These are phyloP conservation scores for Rasamsonia emersonii DNA, from an alignment of 2,329 filamentous ascomycete species.

Conservation along the genomic window DNA sequence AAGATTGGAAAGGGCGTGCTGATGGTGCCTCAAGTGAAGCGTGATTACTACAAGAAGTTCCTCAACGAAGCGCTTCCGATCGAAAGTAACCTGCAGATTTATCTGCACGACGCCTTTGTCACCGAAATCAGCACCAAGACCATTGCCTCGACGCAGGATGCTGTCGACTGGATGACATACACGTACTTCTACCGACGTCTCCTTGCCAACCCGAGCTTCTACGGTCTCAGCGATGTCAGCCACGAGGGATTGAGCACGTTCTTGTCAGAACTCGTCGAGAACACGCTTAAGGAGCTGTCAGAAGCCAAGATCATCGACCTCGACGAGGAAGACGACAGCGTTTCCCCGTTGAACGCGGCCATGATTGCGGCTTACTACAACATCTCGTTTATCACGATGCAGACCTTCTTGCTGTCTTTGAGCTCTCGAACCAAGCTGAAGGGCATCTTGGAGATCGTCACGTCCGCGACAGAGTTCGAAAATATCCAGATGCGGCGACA, in stretches of 20 bases:
- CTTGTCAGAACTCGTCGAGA: slow-evolving; percentile 89
- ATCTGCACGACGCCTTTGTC: slow-evolving; percentile 91
- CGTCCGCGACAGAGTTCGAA: slow-evolving; percentile 94
- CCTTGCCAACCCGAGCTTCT: slow-evolving; percentile 92
- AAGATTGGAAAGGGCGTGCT: slow-evolving; percentile 82
- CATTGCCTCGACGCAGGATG: slow-evolving; percentile 90
- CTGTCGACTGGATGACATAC: slow-evolving; percentile 96
- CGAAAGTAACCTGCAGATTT: slow-evolving; percentile 86
- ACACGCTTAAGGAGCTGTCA: slow-evolving; percentile 77
- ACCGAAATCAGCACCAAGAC: slow-evolving; percentile 95
- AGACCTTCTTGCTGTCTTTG: slow-evolving; percentile 90
- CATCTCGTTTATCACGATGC: slow-evolving; percentile 98
- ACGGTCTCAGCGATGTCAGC: slow-evolving; percentile 77
- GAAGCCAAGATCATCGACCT: slow-evolving; percentile 95
- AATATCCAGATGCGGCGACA: slow-evolving; percentile 88
- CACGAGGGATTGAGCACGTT: slow-evolving; percentile 91
- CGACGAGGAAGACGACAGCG: slow-evolving; percentile 84
- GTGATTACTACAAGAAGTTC: slow-evolving; percentile 99
- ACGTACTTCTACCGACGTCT: slow-evolving; percentile 96
- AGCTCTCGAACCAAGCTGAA: slow-evolving; percentile 88
- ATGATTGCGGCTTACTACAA: slow-evolving; percentile 99
- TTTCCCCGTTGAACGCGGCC: slow-evolving; percentile 84
- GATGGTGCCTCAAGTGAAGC: slow-evolving; percentile 89
- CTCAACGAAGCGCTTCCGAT: slow-evolving; percentile 91
- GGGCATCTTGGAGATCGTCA: slow-evolving; percentile 92